Conservation (phyloP, 2,329 filamentous ascomycete species). For the Ceratocystis ficicola region DNA sequence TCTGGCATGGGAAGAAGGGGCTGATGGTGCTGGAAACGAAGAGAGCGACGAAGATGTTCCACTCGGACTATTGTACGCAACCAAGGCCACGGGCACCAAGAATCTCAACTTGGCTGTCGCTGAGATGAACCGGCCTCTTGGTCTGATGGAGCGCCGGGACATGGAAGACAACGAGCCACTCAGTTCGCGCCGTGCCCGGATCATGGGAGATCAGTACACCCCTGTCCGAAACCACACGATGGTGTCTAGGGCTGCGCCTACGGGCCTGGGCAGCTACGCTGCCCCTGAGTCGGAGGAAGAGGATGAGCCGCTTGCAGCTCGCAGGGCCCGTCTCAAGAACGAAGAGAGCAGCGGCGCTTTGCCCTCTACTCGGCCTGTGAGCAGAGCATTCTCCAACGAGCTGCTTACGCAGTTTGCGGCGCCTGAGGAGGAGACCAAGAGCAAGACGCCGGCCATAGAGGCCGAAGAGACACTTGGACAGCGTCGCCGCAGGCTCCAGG, state of each 20-base stretch:
- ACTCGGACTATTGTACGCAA: slow-evolving; percentile 64
- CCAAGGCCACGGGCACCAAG: slow-evolving; percentile 41
- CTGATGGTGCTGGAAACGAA: slow-evolving; percentile 34
- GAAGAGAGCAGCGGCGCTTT: slow-evolving; percentile 30
- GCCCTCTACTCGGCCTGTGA: slow-evolving; percentile 47
- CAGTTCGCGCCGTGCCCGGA: slow-evolving; percentile 59
- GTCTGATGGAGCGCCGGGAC: slow-evolving; percentile 67
- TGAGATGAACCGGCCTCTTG: slow-evolving; percentile 53
- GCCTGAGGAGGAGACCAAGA: slow-evolving; percentile 8
- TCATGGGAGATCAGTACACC: slow-evolving; percentile 50
- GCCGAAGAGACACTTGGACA: slow-evolving; percentile 72
- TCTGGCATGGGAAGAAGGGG: slow-evolving; percentile 74
- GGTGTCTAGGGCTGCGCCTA: slow-evolving; percentile 33
- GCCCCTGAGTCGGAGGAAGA: slow-evolving; percentile 39
- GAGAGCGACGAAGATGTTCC: slow-evolving; percentile 76
- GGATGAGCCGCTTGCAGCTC: slow-evolving; percentile 28
- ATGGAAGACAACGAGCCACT: slow-evolving; percentile 89
- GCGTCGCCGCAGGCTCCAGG: slow-evolving; percentile 60
- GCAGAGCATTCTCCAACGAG: slow-evolving; percentile 54
- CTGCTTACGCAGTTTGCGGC: slow-evolving; percentile 50
- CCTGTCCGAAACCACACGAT: slow-evolving; percentile 26
- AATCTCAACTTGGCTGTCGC: slow-evolving; percentile 38
- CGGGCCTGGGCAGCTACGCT: slow-evolving; percentile 24
- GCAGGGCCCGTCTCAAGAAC: slow-evolving; percentile 17
- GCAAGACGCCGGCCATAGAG: slow-evolving; percentile 30